phyloP scores from a whole-genome alignment of 805 yeast species.

The Suhomyces emberorum region DNA sequence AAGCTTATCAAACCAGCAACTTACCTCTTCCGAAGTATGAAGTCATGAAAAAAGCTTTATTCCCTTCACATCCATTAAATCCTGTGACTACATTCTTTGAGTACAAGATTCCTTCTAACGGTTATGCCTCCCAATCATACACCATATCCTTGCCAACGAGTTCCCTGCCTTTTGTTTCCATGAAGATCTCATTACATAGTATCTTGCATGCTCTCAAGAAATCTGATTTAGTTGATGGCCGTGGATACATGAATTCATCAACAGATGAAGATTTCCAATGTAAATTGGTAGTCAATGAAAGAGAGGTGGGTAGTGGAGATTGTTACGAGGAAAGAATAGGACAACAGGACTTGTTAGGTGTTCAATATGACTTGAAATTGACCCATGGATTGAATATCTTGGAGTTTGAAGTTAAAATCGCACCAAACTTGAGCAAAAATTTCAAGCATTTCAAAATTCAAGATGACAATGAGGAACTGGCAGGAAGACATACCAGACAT shows the following conservation, averaged over 20 bases:
- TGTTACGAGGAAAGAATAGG: slow-evolving; percentile 25
- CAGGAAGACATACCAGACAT: slow-evolving; percentile 44
- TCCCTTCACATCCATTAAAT: slow-evolving; percentile 28
- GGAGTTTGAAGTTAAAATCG: slow-evolving; percentile 39
- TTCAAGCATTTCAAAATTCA: slow-evolving; percentile 25
- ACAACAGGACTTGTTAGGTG: slow-evolving; percentile 19
- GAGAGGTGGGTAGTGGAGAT: slow-evolving; percentile 32
- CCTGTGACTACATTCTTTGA: slow-evolving; percentile 34
- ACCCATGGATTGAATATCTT: slow-evolving; percentile 39
- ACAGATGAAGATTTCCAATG: slow-evolving; percentile 43
- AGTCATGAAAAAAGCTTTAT: slow-evolving; percentile 24
- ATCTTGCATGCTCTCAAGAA: slow-evolving; percentile 29
- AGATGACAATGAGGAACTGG: slow-evolving; percentile 24
- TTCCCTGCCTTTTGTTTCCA: slow-evolving; percentile 29
- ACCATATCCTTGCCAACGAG: slow-evolving; percentile 37
- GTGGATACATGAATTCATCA: slow-evolving; percentile 26
- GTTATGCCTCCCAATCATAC: slow-evolving; percentile 38
- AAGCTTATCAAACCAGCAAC: slow-evolving; percentile 8
- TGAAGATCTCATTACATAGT: slow-evolving; percentile 35
- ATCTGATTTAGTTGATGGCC: slow-evolving; percentile 32
- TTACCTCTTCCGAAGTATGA: slow-evolving; percentile 24
- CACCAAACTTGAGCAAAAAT: slow-evolving; percentile 37
- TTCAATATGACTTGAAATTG: slow-evolving; percentile 38
- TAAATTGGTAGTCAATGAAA: slow-evolving; percentile 36
- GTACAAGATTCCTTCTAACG: slow-evolving; percentile 36